phyloP scores from a whole-genome alignment of 2,329 filamentous ascomycete genomes.

The Decorospora gaudefroyi region DNA sequence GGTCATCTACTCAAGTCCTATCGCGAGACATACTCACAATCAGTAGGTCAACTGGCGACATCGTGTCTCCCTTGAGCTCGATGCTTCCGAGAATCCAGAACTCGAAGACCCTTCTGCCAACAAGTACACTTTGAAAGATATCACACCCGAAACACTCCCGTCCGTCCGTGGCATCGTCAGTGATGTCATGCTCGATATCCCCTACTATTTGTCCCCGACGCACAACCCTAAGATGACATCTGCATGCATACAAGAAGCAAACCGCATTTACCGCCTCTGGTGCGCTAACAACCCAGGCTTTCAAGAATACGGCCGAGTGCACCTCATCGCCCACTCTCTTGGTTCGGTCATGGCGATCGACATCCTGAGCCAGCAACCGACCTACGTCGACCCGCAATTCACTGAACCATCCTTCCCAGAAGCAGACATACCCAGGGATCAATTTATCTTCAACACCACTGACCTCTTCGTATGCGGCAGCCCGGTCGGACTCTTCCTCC shows the following conservation, averaged over 20 bases:
- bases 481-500: conserved; percentile 87
- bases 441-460: conserved; percentile 88
- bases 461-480: conserved; percentile 90
- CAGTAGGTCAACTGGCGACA: conserved; percentile 82
- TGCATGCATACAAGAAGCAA: conserved; percentile 86
- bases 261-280: conserved; percentile 94
- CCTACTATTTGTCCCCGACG: conserved; percentile 88
- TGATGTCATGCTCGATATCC: conserved; percentile 97
- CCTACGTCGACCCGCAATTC: conserved; percentile 59
- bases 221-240: conserved; percentile 95
- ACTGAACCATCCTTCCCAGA: conserved; percentile 44
- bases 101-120: conserved; percentile 63
- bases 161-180: conserved; percentile 90
- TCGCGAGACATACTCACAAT: conserved; percentile 21
- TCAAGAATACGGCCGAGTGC: conserved; percentile 76
- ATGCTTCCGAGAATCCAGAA: conserved; percentile 57
- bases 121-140: conserved; percentile 76
- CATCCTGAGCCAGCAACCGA: conserved; percentile 87
- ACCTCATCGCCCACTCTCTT: conserved; percentile 89
- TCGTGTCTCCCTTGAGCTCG: conserved; percentile 83
- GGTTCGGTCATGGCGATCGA: conserved; percentile 95
- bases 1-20: conserved; percentile 6
- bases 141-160: conserved; percentile 87
- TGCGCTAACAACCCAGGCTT: conserved; percentile 92
- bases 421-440: conserved; percentile 55